phyloP scores from a whole-genome alignment of 148 eudicot species.

The Diospyros kaki region DNA sequence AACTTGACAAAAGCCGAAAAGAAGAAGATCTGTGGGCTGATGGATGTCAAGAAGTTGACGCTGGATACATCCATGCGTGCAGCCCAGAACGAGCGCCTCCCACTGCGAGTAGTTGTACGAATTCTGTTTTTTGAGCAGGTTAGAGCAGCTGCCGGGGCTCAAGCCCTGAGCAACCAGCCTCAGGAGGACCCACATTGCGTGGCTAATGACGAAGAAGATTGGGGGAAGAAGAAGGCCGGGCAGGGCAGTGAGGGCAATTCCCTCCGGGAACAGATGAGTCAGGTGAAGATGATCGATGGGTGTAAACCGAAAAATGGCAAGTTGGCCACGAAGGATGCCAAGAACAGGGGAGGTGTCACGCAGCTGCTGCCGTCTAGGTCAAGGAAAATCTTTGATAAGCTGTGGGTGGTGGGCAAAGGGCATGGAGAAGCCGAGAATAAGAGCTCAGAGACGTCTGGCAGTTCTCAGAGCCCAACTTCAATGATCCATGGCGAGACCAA shows the following conservation, averaged over 20 bases:
- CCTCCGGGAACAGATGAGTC: conserved; percentile 45
- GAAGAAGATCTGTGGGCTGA: conserved; percentile 64
- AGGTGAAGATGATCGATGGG: conserved; percentile 41
- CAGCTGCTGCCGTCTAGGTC: conserved; percentile 82
- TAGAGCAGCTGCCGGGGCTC: conserved; percentile 41
- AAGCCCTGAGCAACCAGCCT: conserved; percentile 24
- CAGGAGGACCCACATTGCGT: conserved; percentile 32
- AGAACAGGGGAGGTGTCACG: conserved; percentile 41
- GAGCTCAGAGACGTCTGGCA: conserved; percentile 79
- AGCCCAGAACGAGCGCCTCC: conserved; percentile 82
- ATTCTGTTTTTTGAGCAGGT: conserved; percentile 74
- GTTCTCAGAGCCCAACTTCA: conserved; percentile 75
- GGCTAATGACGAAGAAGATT: conserved; percentile 37
- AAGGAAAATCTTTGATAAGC: conserved; percentile 69
- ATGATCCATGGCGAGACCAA: conserved; percentile 55
- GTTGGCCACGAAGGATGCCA: conserved; percentile 34
- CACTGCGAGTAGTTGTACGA: conserved; percentile 78
- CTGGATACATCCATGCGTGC: conserved; percentile 69
- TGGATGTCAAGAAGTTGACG: conserved; percentile 72
- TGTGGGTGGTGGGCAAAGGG: conserved; percentile 69
- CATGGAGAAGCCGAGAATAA: conserved; percentile 45
- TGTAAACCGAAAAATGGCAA: conserved; percentile 31
- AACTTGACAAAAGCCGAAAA: conserved; percentile 54
- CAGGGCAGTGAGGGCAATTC: conserved; percentile 36
- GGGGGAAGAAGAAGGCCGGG: conserved; percentile 31